Conservation (phyloP, 1,284 basidiomycete genomes). For the Cystobasidium slooffiae region DNA sequence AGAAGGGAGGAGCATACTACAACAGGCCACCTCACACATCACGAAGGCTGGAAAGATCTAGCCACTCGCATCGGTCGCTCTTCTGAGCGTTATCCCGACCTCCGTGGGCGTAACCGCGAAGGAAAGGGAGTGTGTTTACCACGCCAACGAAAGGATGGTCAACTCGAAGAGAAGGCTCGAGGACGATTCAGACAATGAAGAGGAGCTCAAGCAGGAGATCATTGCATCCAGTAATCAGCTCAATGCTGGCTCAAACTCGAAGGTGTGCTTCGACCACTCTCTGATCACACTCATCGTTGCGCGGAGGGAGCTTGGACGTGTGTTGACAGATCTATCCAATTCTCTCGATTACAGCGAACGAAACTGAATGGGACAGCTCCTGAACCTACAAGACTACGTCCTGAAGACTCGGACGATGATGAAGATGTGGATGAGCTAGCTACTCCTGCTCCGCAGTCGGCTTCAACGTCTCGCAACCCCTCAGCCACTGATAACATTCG, state of each 20-base stretch:
- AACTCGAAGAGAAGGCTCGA: conserved; percentile 4
- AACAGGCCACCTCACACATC: too few species aligned
- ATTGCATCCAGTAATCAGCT: background rate
- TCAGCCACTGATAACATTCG: background rate
- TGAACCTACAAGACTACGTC: conserved; percentile 15
- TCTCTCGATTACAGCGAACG: conserved; percentile 11
- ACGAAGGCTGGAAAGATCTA: too few species aligned
- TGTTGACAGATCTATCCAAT: background rate
- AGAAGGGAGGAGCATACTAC: too few species aligned
- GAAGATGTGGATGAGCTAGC: conserved; percentile 31
- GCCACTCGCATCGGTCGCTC: too few species aligned
- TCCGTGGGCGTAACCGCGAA: too few species aligned
- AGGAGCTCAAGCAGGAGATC: conserved; percentile 1
- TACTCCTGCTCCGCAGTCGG: conserved; percentile 16
- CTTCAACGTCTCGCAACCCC: background rate
- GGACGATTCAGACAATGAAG: background rate
- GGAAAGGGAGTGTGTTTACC: too few species aligned
- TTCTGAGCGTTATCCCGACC: too few species aligned
- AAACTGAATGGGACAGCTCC: conserved; percentile 1
- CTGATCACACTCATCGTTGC: too few species aligned
- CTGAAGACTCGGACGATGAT: conserved; percentile 18
- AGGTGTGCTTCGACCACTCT: background rate
- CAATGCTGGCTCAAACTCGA: conserved; percentile 8
- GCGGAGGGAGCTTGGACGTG: background rate
- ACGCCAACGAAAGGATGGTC: background rate